Conservation (phyloP, 2,329 filamentous ascomycete species). For the Ramichloridium luteum region DNA sequence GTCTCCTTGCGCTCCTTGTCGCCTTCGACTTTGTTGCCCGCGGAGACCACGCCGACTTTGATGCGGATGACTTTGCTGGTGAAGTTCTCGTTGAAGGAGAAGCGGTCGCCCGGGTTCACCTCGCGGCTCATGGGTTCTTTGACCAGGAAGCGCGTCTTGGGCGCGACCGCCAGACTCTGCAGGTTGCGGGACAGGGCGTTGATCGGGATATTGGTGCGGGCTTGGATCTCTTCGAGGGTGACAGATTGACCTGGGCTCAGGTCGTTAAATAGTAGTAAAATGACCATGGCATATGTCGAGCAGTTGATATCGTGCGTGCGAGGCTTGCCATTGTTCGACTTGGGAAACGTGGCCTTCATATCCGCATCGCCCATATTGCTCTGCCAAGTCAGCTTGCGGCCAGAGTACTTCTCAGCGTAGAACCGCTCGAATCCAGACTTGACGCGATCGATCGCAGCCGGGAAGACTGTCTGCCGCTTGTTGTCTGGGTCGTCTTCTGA, state of each 20-base stretch:
- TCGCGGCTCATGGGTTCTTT: slow-evolving; percentile 73
- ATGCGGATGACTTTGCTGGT: slow-evolving; percentile 73
- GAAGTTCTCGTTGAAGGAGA: slow-evolving; percentile 73
- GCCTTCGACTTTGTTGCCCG: slow-evolving; percentile 74
- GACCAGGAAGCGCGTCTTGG: slow-evolving; percentile 67
- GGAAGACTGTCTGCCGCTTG: slow-evolving; percentile 55
- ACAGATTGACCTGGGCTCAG: slow-evolving; percentile 35
- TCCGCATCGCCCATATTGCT: slow-evolving; percentile 70
- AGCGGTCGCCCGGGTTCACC: slow-evolving; percentile 63
- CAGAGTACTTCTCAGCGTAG: slow-evolving; percentile 78
- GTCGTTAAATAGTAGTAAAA: slow-evolving; percentile 82
- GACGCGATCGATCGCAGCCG: slow-evolving; percentile 58
- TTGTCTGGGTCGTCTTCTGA: slow-evolving; percentile 40
- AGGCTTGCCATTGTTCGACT: slow-evolving; percentile 57
- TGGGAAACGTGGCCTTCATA: slow-evolving; percentile 65
- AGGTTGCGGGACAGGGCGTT: slow-evolving; percentile 65
- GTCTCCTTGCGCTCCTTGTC: slow-evolving; percentile 54
- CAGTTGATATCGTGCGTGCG: slow-evolving; percentile 76
- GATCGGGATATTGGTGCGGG: slow-evolving; percentile 63
- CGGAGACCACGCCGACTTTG: slow-evolving; percentile 74
- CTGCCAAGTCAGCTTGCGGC: slow-evolving; percentile 77
- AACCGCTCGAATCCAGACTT: slow-evolving; percentile 80
- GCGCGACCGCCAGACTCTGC: slow-evolving; percentile 68
- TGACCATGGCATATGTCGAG: slow-evolving; percentile 82
- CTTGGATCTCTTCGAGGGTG: slow-evolving; percentile 66